Base-by-base conservation (phyloP, 345 rosid species). In the Eucalyptus globulus region DNA sequence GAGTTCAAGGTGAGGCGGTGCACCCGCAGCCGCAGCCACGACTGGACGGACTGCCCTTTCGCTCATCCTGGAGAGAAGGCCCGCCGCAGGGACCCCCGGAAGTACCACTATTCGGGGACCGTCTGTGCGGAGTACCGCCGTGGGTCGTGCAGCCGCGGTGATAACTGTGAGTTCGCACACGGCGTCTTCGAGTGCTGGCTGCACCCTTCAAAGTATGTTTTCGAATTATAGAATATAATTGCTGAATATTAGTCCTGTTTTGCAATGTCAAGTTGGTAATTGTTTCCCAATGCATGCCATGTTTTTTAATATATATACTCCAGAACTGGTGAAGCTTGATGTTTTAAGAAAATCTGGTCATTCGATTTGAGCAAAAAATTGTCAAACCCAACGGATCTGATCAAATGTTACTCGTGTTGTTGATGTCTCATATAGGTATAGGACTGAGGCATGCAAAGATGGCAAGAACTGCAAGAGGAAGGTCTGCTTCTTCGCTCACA, bases 11-110 rank as follows among this genome's bases (percentile, higher is more conserved):
- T 97, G 90, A 96, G 98, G 40, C 92, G 95, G 58, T 97, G 99
- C 89, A 97, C 94, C 6, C 94, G 99, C 88, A 95, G 97, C 95
- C 94, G 99, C 51, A 96, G 98, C 92, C 99, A 97, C 29, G 99
- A 96, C 91, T 97, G 99, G 99, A 97, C 99, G 1, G 97, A 96
- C 91, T 97, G 99, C 88, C 99, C 99, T 45, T 97, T 96, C 29
- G 94, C 98, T 21, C 99, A 97, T 54, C 96, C 98, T 0, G 96
- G 98, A 0, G 99, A 97, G 90, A 97, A 97, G 89, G 99, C 99
- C 56, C 95, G 95, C 88, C 95, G 99, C 14, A 94, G 99, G 40
- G 99, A 97, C 89, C 99, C 98, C 15, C 89, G 94, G 80, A 91
- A 92, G 88, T 96, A 86, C 81, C 93, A 91, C 29, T 97, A 97